A percentile compares a stretch with the other conserved stretches of the same genome.
These are phyloP conservation scores for Agrocybe pediades DNA, from an alignment of 768 basidiomycete genomes.

Conservation along the genomic window DNA sequence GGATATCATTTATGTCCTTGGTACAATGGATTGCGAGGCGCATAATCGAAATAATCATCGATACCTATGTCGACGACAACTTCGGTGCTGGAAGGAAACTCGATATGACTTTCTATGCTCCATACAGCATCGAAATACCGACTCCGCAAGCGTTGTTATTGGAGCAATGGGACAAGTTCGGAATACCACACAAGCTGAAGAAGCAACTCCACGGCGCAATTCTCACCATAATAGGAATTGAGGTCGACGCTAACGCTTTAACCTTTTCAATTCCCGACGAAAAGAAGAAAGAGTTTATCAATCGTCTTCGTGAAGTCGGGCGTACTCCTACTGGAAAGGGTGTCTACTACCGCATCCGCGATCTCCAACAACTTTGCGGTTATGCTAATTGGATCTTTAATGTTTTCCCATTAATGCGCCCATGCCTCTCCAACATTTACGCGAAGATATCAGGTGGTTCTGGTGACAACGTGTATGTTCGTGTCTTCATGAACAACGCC, in stretches of 20 bases:
- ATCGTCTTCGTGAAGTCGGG: too few relatives aligned
- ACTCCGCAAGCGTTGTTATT: conserved; percentile 34
- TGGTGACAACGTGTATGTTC: conserved; percentile 4
- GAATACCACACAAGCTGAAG: conserved; percentile 35
- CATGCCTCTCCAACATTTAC: conserved; percentile 27
- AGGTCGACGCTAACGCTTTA: conserved; percentile 34
- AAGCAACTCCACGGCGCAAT: conserved; percentile 38
- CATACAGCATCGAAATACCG: conserved; percentile 28
- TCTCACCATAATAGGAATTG: conserved; percentile 40
- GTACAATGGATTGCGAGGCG: conserved; percentile 12
- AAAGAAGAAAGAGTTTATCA: too few relatives aligned
- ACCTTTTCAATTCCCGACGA: conserved; percentile 18
- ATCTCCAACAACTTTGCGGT: conserved; percentile 22
- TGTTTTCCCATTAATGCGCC: conserved; percentile 27
- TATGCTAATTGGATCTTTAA: conserved; percentile 35
- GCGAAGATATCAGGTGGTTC: conserved; percentile 27
- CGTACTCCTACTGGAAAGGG: too few relatives aligned
- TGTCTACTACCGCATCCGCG: too few relatives aligned
- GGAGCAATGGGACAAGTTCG: conserved; percentile 38
- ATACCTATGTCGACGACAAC: conserved; percentile 24
- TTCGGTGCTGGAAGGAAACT: conserved; percentile 1
- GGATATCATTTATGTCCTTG: conserved; percentile 6
- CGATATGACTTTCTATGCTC: conserved; percentile 21
- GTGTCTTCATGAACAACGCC: conserved; percentile 29
- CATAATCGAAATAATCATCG: not conserved